Base-by-base conservation (phyloP, 441 rosid species). In the Corymbia citriodora region DNA sequence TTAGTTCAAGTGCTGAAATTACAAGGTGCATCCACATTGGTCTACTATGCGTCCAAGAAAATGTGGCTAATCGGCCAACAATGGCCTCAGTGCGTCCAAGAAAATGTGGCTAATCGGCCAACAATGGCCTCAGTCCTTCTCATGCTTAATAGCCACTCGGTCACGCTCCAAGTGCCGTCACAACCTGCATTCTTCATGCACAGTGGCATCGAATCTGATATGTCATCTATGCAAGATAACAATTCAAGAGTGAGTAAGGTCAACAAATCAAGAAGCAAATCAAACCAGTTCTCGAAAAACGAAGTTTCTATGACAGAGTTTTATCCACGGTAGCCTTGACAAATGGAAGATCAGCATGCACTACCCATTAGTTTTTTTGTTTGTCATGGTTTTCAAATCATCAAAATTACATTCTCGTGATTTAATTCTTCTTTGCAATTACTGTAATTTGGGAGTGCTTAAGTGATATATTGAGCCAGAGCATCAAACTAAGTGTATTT, bases 81-180 rank as follows among this genome's bases (percentile, higher is more conserved):
- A 92, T 91, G 94, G 92, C 94, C 23, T 91, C 91, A 1, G 85
- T 93, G 15, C 82, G 45, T 36, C 49, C 82, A 72, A 90, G 92
- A 93, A 87, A 86, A 92, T 88, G 91, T 92, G 19, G 88, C 40
- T 81, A 92, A 90, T 6, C 93, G 95, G 74, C 96, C 93, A 13
- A 90, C 81, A 14, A 92, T 91, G 94, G 92, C 94, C 23, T 91
- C 91, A 1, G 85, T 93, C 33, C 87, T 90, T 33, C 45, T 81
- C 53, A 90, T 90, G 92, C 92, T 89, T 2, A 52, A 68, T 10
- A 93, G 93, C 87, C n/a, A 87, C 72, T 89, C 87, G 19, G 19
- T 90, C 87, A 61, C 89, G 31, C 87, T 90, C 15, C 68, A 89
- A 53, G 17, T 54, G 13, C 93, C 91, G 18, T 33, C 53, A 17